Percentiles rank a stretch among this genome's conserved stretches.
phyloP scores from a whole-genome alignment of 2,329 filamentous ascomycete genomes.

The Byssochlamys sp. region DNA sequence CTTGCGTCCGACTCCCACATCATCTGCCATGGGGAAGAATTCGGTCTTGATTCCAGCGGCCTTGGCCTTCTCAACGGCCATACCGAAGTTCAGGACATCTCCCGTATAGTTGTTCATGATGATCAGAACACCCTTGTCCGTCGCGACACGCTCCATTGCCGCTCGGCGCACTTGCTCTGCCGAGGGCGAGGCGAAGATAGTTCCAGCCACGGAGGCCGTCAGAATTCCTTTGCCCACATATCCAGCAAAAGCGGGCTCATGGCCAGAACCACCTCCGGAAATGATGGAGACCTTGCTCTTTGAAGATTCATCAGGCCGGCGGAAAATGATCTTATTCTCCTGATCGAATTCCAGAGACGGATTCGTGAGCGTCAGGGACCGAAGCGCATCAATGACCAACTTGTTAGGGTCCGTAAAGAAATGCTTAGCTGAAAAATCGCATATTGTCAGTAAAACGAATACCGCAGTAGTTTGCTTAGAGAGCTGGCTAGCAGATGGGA shows the following conservation, averaged over 20 bases:
- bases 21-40: slow-evolving; percentile 86
- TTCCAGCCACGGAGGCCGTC: slow-evolving; percentile 72
- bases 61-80: slow-evolving; percentile 84
- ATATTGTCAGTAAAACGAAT: slow-evolving; percentile 9
- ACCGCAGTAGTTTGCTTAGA: neutral
- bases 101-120: slow-evolving; percentile 93
- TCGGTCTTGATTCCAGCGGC: slow-evolving; percentile 68
- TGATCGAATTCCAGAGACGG: slow-evolving; percentile 70
- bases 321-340: slow-evolving; percentile 75
- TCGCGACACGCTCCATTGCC: slow-evolving; percentile 63
- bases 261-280: slow-evolving; percentile 79
- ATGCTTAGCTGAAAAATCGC: slow-evolving; percentile 52
- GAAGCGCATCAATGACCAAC: slow-evolving; percentile 67
- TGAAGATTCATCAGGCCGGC: slow-evolving; percentile 47
- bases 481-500: neutral
- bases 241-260: slow-evolving; percentile 77
- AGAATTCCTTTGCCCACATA: slow-evolving; percentile 78
- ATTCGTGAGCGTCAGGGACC: slow-evolving; percentile 71
- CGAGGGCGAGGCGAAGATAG: slow-evolving; percentile 73
- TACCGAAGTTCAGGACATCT: slow-evolving; percentile 82
- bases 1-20: slow-evolving; percentile 74
- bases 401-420: slow-evolving; percentile 77
- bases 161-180: slow-evolving; percentile 73
- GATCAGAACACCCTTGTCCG: slow-evolving; percentile 67
- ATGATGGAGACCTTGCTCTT: slow-evolving; percentile 65